Evolutionary conservation across 2,329 filamentous ascomycete genomes (phyloP).

Genomic region (Beauveria sp.): DNA sequence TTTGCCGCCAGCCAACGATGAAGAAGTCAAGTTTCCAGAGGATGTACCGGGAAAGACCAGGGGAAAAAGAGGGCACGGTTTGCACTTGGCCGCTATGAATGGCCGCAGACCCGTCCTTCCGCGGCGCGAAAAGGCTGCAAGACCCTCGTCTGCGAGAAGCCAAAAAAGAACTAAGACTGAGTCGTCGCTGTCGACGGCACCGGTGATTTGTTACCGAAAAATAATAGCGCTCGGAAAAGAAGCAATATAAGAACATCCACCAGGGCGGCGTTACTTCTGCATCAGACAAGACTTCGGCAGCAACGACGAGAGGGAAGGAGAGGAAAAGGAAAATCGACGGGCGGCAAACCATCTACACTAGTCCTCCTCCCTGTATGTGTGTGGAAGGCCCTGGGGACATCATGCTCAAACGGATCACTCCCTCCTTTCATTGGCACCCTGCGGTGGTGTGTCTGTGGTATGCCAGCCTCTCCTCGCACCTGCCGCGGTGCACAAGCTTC

Average conservation of each 20-base stretch:
- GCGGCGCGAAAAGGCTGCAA: not conserved
- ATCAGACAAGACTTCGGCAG: conserved; percentile 8
- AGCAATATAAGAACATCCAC: conserved; percentile 2
- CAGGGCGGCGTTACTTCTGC: not conserved
- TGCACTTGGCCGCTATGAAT: conserved; percentile 3
- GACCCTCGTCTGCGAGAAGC: not conserved
- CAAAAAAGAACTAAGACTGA: not conserved
- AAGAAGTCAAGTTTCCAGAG: not conserved
- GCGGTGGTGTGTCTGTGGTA: not conserved
- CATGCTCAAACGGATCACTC: not conserved
- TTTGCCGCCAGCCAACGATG: not conserved
- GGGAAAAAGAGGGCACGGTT: not conserved
- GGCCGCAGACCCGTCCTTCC: not conserved
- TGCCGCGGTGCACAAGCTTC: not conserved
- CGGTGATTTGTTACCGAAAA: not conserved
- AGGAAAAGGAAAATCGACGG: not conserved
- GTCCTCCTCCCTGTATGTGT: not conserved
- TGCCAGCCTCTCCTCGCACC: not conserved
- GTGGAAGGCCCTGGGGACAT: conserved; percentile 1
- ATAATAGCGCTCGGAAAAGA: not conserved
- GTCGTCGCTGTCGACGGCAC: not conserved
- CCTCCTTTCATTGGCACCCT: not conserved
- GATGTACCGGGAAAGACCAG: not conserved
- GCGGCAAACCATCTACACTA: conserved; percentile 6
- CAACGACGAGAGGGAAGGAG: conserved; percentile 2